Evolutionary conservation across 768 basidiomycete genomes (phyloP), one percentile per base, ranked within the genome.

Genomic region (Agrocybe pediades): DNA sequence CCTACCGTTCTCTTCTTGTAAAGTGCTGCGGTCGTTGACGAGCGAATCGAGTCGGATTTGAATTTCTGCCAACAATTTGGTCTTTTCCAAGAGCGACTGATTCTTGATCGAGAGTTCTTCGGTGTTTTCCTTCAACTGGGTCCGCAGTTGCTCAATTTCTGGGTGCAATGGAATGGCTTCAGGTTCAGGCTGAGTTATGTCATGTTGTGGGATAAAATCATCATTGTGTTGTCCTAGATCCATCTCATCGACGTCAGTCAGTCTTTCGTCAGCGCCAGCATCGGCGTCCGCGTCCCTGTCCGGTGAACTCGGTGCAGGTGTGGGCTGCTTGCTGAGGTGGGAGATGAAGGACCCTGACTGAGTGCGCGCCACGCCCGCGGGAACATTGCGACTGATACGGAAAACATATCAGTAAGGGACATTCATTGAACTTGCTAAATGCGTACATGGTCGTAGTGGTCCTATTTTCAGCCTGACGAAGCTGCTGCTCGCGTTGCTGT

Each of bases 321-420:
- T 82, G 9, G 80, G 79, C 20, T 70, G 79, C 56, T 76, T 77
- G 66, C 77, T 81, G 29, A 77, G 36, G 27, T 70, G 62, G 43
- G 75, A 71, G 52, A 82, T 81, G 43, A 72, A 58, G 2, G 82
- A 78, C 2, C 81, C 80, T 9, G 80, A 80, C 50, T 73, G 71
- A 6, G 80, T 80, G 69, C 23, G 64, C 11, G 30, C 42, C 30
- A 53, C 29, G 15, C 41, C 54, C 30, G 43, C 42, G 13, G 43
- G 41, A 9, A 21, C 24, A 20, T 43, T 48, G 17, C 16, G 54
- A 43, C 33, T 36, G n/a, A 36, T n/a, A 36, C 33, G 33, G 33
- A 36, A 36, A 36, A 36, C 11, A 36, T 36, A 13, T 36, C 33
- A 36, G 33, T 36, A 30, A 7, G n/a, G 6, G 13, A 36, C n/a